Evolutionary conservation across 768 basidiomycete genomes (phyloP).

Genomic region (Leucocoprinus birnbaumii): DNA sequence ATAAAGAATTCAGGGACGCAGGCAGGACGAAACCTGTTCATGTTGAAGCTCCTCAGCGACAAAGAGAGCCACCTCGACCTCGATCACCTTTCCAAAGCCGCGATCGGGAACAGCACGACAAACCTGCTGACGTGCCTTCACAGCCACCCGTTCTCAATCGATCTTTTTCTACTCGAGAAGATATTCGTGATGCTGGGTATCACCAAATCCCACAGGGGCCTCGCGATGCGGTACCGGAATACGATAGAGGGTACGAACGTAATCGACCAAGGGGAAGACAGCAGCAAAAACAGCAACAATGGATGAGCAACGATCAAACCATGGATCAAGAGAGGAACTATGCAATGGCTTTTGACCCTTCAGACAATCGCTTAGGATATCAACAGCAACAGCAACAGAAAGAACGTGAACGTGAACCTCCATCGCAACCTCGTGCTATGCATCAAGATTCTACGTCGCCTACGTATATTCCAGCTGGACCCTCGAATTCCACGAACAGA

Average conservation of each 20-base stretch:
- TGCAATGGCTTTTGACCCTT: background rate
- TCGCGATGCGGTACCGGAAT: background rate
- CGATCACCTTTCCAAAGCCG: background rate
- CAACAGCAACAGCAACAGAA: too few species aligned
- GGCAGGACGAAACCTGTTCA: slow-evolving; percentile 3
- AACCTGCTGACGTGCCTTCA: background rate
- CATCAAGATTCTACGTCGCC: background rate
- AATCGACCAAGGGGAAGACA: background rate
- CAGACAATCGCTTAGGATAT: slow-evolving; percentile 2
- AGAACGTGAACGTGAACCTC: slow-evolving; percentile 9
- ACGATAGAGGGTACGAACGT: slow-evolving; percentile 1
- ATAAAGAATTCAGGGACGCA: slow-evolving; percentile 2
- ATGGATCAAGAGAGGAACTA: background rate
- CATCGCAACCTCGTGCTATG: slow-evolving; percentile 10
- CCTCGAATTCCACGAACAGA: background rate
- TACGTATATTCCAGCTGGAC: background rate
- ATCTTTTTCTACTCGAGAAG: background rate
- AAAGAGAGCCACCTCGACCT: background rate
- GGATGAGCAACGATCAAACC: background rate
- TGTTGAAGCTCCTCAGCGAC: background rate
- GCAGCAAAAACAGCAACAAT: too few species aligned
- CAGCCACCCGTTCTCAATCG: background rate
- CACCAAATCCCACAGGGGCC: background rate
- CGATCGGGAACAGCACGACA: background rate
- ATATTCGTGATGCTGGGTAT: slow-evolving; percentile 1